These are phyloP conservation scores for Porodaedalea pini DNA, from an alignment of 1,284 basidiomycete species.

Conservation along the genomic window DNA sequence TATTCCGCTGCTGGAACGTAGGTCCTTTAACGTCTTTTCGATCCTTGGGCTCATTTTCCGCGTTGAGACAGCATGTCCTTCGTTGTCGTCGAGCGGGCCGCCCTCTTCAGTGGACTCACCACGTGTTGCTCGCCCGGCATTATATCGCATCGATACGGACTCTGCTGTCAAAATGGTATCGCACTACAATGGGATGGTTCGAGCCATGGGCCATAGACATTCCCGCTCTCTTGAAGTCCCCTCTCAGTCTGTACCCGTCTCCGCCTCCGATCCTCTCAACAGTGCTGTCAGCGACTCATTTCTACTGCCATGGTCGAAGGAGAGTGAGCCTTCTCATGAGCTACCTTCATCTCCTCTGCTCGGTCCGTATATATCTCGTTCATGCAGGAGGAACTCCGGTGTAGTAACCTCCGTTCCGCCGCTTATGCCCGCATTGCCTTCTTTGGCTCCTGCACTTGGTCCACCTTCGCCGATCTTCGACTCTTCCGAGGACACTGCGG, in stretches of 20 bases:
- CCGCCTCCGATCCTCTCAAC: neutral
- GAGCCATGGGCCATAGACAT: neutral
- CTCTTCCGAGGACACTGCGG: conserved; percentile 2
- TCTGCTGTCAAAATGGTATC: neutral
- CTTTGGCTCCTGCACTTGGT: neutral
- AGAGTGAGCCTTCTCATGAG: neutral
- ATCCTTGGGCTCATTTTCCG: neutral
- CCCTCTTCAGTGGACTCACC: too few relatives aligned
- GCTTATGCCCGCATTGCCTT: neutral
- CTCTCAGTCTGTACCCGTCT: too few relatives aligned
- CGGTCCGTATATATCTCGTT: conserved; percentile 11
- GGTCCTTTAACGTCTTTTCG: neutral
- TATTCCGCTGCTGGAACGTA: conserved; percentile 3
- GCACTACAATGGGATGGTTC: neutral
- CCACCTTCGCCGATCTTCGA: conserved; percentile 10
- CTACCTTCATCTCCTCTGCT: neutral
- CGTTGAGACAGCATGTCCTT: neutral
- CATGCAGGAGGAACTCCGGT: conserved; percentile 5
- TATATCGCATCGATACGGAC: conserved; percentile 8
- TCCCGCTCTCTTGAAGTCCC: conserved; percentile 10
- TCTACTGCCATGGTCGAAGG: neutral
- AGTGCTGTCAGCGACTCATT: conserved; percentile 9
- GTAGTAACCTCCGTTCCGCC: neutral
- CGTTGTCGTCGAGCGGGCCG: neutral
- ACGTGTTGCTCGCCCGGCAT: neutral